Evolutionary conservation across 2,329 filamentous ascomycete species (phyloP), one percentile per base, ranked within the genome.

Genomic region (Penicillium polonicum): DNA sequence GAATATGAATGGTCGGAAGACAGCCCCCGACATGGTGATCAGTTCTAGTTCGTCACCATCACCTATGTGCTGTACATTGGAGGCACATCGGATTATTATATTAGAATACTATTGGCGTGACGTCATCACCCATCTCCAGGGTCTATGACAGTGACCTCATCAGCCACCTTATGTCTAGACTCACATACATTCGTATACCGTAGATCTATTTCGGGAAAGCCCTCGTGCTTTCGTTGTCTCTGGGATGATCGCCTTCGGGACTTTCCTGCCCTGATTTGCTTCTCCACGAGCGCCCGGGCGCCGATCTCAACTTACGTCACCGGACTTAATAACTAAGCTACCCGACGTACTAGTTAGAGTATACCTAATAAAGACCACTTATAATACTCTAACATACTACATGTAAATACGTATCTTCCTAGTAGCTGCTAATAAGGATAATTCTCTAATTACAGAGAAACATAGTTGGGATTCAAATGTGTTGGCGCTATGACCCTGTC

Each of bases 41-140:
- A 43, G 9, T 52, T n/a, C 21, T 25, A 52, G 27, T 23, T 45
- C 50, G 50, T 52, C 50, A 52, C 50, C 23, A 52, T 52, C 50
- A 52, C 48, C 27, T 52, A 43, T 43, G 38, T 19, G 43, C 25
- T 45, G 25, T 29, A 41, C 10, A 29, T 29, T 3, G 19, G n/a
- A 41, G 15, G 25, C 25, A 31, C 13, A 17, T 48, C 29, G 6
- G 21, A 35, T 2, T 17, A 35, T 48, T 38, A 35, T n/a, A 39
- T 6, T 39, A n/a, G 21, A 25, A 25, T 43, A 13, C 25, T 43
- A 35, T 17, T 10, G 17, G 5, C 10, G 15, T 52, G 50, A 52
- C 31, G 50, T 46, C 31, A 27, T 21, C 27, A 17, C 15, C 15
- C 6, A 33, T 25, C 31, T 48, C 25, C 31, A 15, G 31, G 31